Base-by-base conservation (phyloP, 495 filamentous ascomycete genomes). In the Melanomma pulvis-pyrius region DNA sequence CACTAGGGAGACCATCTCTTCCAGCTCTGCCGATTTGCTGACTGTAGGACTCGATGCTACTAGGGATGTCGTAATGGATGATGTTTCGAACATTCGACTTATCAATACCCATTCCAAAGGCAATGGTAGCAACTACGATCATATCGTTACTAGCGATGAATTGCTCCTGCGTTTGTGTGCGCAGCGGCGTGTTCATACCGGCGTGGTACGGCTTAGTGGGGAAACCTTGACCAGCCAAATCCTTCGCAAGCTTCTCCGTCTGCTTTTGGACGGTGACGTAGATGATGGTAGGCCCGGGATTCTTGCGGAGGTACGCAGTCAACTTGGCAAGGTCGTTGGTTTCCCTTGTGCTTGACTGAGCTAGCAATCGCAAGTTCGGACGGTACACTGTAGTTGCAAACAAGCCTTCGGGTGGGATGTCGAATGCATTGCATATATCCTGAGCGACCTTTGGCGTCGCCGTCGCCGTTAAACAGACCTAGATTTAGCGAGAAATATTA, bases 1-100 rank as follows among this genome's bases (percentile, higher is more conserved):
- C 76, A 57, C 84, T 85, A 0, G 69, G 63, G 25, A 76, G 67
- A 1, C 80, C 82, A 70, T 87, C 84, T 59, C 84, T 74, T 17
- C 84, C 84, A 4, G 84, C 83, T 63, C 84, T 79, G 1, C 84
- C 84, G 64, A 87, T 81, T 67, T 86, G 82, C 60, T 86, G 84
- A 52, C 82, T 85, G 56, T 86, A 87, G 22, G 82, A 82, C 65
- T 87, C 84, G 7, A 87, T 71, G 26, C 81, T 82, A 41, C 77
- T 79, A 0, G 84, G 79, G 7, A 86, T 73, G 59, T 83, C 79
- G 69, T 81, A 85, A 61, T 87, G 83, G 8, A 86, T 72, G 30
- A 87, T 74, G 57, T 84, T 86, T n/a, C 84, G 75, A 47, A 87
- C 86, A 54, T 85, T 75, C 0, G 83, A 39, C 67, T 87, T 87